These are phyloP conservation scores for Chaetoceros tenuissimus DNA, from an alignment of 108 stramenopile genomes.

Conservation along the genomic window DNA sequence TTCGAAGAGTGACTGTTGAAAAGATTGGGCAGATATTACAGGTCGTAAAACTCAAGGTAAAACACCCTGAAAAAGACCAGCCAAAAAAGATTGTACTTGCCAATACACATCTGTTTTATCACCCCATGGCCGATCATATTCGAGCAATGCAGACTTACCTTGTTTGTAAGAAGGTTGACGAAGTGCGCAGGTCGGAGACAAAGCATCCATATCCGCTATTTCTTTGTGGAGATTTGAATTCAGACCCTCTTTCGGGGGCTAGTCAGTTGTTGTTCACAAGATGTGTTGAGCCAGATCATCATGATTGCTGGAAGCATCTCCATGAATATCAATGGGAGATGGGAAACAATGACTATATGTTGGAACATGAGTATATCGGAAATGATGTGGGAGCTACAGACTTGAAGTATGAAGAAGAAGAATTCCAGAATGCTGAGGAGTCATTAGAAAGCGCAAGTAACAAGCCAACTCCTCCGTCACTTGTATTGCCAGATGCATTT, in stretches of 20 bases:
- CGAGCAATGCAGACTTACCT: slow-evolving; percentile 46
- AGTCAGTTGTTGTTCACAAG: slow-evolving; percentile 34
- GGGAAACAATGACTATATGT: slow-evolving; percentile 14
- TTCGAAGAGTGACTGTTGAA: slow-evolving; percentile 24
- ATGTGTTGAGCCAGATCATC: slow-evolving; percentile 21
- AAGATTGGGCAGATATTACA: slow-evolving; percentile 53
- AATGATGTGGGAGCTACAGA: neutral
- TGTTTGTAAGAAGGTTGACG: slow-evolving; percentile 35
- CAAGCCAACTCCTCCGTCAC: slow-evolving; percentile 20
- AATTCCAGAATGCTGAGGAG: slow-evolving; percentile 14
- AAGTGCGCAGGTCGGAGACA: slow-evolving; percentile 9
- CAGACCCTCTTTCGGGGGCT: slow-evolving; percentile 30
- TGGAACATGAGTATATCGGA: slow-evolving; percentile 13
- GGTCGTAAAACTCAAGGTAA: slow-evolving; percentile 24
- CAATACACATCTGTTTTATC: slow-evolving; percentile 77
- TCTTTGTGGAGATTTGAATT: slow-evolving; percentile 67
- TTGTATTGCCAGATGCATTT: slow-evolving; percentile 31
- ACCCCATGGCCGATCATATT: slow-evolving; percentile 57
- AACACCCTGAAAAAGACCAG: slow-evolving; percentile 4
- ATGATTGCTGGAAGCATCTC: slow-evolving; percentile 43
- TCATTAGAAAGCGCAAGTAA: neutral
- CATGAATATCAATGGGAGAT: slow-evolving; percentile 41
- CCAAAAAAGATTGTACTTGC: slow-evolving; percentile 24
- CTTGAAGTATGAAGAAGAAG: slow-evolving; percentile 5
- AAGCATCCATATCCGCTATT: slow-evolving; percentile 25